Conservation (phyloP, 306 rosid genomes). For the Cucumis melo region DNA sequence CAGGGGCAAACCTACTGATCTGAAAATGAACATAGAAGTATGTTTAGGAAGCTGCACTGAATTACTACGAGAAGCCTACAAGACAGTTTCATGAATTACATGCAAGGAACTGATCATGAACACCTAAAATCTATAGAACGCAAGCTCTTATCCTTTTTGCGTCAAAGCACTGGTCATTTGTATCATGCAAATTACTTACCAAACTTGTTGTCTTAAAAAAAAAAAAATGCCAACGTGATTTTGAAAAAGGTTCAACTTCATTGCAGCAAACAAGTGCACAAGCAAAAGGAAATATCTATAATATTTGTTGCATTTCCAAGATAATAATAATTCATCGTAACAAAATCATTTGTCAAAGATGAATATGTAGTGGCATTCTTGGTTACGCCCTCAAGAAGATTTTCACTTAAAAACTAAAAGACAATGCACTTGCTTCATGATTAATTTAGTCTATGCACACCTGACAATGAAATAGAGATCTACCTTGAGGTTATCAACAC, state of each 20-base stretch:
- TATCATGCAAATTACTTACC: neutral
- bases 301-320: neutral
- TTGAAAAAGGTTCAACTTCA: neutral
- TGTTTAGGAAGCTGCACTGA: neutral
- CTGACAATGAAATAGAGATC: neutral
- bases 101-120: neutral
- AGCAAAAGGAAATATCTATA: neutral
- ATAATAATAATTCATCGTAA: neutral
- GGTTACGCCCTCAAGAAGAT: neutral
- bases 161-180: neutral
- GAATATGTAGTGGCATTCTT: neutral
- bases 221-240: neutral
- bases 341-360: neutral
- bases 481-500: slow-evolving; percentile 74
- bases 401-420: too few species aligned
- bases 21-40: slow-evolving; percentile 17
- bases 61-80: neutral
- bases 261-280: neutral
- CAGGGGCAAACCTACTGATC: slow-evolving; percentile 68
- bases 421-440: neutral
- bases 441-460: neutral
- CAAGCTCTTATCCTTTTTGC: neutral
- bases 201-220: neutral
- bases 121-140: neutral
- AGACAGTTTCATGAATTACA: neutral